Conservation (phyloP, 2,329 filamentous ascomycete species). For the Reticulascus tulasneorum region DNA sequence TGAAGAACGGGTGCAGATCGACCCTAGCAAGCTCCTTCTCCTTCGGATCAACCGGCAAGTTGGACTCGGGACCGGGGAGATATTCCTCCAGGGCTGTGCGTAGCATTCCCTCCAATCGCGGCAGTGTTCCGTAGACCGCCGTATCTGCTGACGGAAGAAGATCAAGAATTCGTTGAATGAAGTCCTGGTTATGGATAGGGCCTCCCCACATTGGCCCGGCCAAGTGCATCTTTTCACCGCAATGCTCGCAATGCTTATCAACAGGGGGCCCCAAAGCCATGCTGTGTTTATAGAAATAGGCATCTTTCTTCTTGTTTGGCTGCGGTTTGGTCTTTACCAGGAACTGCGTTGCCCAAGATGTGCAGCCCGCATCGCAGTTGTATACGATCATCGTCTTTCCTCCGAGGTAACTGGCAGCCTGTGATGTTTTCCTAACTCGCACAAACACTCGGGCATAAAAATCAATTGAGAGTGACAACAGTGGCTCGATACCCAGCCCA, state of each 20-base stretch:
- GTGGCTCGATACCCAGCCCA: conserved; percentile 82
- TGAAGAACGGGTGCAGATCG: conserved; percentile 81
- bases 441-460: conserved; percentile 93
- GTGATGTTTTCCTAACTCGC: conserved; percentile 71
- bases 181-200: conserved; percentile 77
- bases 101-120: conserved; percentile 87
- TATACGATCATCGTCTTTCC: conserved; percentile 92
- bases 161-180: conserved; percentile 74
- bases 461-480: conserved; percentile 91
- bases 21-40: conserved; percentile 55
- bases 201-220: conserved; percentile 95
- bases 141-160: conserved; percentile 64
- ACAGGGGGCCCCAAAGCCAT: conserved; percentile 68
- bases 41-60: conserved; percentile 30
- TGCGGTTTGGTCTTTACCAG: conserved; percentile 66
- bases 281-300: conserved; percentile 72
- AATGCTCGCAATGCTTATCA: conserved; percentile 71
- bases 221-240: conserved; percentile 80
- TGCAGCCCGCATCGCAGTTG: conserved; percentile 85
- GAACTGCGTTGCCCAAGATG: conserved; percentile 82
- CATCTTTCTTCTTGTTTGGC: conserved; percentile 66
- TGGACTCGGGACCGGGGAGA: conserved; percentile 32
- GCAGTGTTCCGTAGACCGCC: conserved; percentile 72
- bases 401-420: conserved; percentile 83
- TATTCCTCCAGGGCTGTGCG: conserved; percentile 79